A percentile compares a stretch with the other conserved stretches of the same genome.
phyloP scores from a whole-genome alignment of 2,329 filamentous ascomycete genomes.

The Botrytis sinoallii region DNA sequence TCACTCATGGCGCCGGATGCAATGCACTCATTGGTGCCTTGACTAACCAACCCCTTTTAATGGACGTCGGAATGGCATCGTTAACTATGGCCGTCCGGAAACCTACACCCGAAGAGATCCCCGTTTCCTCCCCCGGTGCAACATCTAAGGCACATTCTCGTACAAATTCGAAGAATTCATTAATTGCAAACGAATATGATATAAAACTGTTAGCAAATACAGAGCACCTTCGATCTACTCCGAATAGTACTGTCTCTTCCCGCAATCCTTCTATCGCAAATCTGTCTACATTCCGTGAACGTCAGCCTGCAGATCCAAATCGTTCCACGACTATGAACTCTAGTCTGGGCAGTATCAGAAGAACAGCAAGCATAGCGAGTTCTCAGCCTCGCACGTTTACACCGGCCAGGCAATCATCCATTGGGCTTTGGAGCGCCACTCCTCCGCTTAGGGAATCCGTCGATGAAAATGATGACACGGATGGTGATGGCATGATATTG shows the following conservation, averaged over 20 bases:
- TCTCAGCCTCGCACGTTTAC: constrained; percentile 27
- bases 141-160: constrained; percentile 42
- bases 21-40: constrained; percentile 93
- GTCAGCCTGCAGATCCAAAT: constrained; percentile 23
- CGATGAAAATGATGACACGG: constrained; percentile 41
- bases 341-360: constrained; percentile 37
- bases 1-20: constrained; percentile 93
- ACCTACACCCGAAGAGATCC: constrained; percentile 28
- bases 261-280: constrained; percentile 37
- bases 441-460: constrained; percentile 45
- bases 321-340: constrained; percentile 18
- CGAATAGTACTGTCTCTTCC: constrained; percentile 40
- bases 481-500: constrained; percentile 44
- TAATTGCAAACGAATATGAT: constrained; percentile 64
- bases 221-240: constrained; percentile 60
- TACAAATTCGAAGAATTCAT: constrained; percentile 39
- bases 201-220: constrained; percentile 71
- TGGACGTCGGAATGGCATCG: constrained; percentile 87
- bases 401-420: constrained; percentile 38
- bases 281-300: constrained; percentile 32
- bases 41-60: constrained; percentile 84
- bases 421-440: constrained; percentile 49
- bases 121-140: constrained; percentile 24
- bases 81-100: constrained; percentile 81
- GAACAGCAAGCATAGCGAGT: constrained; percentile 33